These are phyloP conservation scores for Ilyonectria mors-panacis DNA, from an alignment of 2,329 filamentous ascomycete species.

Conservation along the genomic window DNA sequence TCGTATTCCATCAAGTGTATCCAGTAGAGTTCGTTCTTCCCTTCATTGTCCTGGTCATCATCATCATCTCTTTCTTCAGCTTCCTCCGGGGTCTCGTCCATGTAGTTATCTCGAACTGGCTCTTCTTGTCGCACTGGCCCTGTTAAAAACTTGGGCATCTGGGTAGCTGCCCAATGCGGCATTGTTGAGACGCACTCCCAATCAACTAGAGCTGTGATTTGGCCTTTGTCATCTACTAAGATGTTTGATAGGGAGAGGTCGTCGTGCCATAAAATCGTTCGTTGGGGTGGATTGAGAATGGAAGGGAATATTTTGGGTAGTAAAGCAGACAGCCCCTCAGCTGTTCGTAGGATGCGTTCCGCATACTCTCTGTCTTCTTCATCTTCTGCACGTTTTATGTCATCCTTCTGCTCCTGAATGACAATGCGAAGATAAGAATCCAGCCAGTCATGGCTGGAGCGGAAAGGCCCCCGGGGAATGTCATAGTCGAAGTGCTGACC, in stretches of 20 bases:
- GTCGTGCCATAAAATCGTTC: constrained; percentile 53
- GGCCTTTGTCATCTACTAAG: constrained; percentile 54
- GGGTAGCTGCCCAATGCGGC: constrained; percentile 56
- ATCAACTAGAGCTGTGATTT: constrained; percentile 57
- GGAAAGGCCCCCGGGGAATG: constrained; percentile 55
- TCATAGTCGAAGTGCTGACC: constrained; percentile 50
- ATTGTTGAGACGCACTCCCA: constrained; percentile 61
- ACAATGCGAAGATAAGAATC: constrained; percentile 50
- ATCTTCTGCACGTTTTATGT: constrained; percentile 42
- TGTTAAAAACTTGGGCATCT: constrained; percentile 54
- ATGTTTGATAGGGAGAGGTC: constrained; percentile 58
- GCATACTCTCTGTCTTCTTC: constrained; percentile 52
- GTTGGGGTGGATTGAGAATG: constrained; percentile 43
- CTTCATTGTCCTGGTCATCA: constrained; percentile 55
- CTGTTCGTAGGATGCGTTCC: constrained; percentile 42
- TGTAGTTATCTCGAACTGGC: constrained; percentile 51
- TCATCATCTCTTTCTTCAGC: constrained; percentile 7
- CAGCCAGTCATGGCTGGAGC: constrained; percentile 57
- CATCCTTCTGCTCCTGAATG: constrained; percentile 45
- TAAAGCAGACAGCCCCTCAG: constrained; percentile 47
- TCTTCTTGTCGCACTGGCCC: constrained; percentile 48
- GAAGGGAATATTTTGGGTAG: constrained; percentile 53
- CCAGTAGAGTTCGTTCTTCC: constrained; percentile 57
- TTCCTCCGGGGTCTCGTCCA: constrained; percentile 44
- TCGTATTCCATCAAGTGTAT: constrained; percentile 59